Evolutionary conservation across 257 asterid species (phyloP).

Genomic region (Perilla frutescens): DNA sequence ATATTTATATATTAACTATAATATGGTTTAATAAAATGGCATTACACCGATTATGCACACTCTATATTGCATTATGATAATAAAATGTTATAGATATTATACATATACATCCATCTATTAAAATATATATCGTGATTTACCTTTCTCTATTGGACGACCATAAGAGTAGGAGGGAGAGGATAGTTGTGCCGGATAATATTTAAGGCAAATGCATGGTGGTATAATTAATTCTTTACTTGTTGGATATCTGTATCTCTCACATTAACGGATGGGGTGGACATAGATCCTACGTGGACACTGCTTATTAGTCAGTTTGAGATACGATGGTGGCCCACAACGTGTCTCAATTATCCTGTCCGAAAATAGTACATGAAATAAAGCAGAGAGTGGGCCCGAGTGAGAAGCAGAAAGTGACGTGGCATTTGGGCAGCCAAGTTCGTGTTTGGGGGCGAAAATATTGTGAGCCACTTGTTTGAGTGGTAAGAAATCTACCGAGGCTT

Average conservation of each 20-base stretch:
- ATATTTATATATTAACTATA: too few relatives aligned
- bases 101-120: too few relatives aligned
- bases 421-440: slow-evolving; percentile 41
- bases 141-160: too few relatives aligned
- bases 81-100: too few relatives aligned
- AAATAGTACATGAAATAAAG: slow-evolving; percentile 18
- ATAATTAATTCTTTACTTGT: not conserved
- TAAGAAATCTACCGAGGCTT: slow-evolving; percentile 31
- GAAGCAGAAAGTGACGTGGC: slow-evolving; percentile 58
- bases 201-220: not conserved
- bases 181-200: too few relatives aligned
- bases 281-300: slow-evolving; percentile 41
- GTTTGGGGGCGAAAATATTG: slow-evolving; percentile 8
- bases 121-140: too few relatives aligned
- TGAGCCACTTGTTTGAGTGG: slow-evolving; percentile 63
- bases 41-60: too few relatives aligned
- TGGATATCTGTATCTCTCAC: slow-evolving; percentile 44
- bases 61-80: too few relatives aligned
- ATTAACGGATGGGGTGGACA: slow-evolving; percentile 31
- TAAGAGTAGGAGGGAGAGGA: too few relatives aligned
- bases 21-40: too few relatives aligned
- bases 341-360: slow-evolving; percentile 43
- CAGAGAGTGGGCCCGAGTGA: slow-evolving; percentile 39
- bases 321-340: slow-evolving; percentile 43
- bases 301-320: slow-evolving; percentile 47